A percentile compares a stretch with the other conserved stretches of the same genome.
These are phyloP conservation scores for Spatholobus suberectus DNA, from an alignment of 306 rosid genomes.

Conservation along the genomic window DNA sequence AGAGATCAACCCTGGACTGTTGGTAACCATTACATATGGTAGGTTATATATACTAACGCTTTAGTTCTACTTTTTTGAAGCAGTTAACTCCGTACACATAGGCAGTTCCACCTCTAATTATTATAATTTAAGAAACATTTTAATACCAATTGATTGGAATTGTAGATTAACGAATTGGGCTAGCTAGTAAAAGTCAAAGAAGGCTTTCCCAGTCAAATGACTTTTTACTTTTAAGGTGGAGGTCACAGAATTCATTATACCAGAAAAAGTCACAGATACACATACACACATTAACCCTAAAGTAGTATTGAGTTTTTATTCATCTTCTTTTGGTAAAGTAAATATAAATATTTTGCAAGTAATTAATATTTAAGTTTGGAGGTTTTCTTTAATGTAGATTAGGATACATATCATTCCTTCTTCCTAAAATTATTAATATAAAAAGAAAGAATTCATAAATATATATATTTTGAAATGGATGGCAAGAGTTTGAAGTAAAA, in stretches of 20 bases:
- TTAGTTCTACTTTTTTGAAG: background rate
- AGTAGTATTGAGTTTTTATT: background rate
- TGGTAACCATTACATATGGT: background rate
- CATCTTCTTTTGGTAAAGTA: background rate
- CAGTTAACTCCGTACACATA: background rate
- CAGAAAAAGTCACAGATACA: background rate
- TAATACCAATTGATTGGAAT: background rate
- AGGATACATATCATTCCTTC: background rate
- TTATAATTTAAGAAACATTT: background rate
- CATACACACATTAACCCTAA: background rate
- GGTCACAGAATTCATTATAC: background rate
- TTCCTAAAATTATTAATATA: background rate
- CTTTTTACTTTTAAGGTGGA: constrained; percentile 21
- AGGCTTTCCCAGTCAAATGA: background rate
- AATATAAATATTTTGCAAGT: background rate
- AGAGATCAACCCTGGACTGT: background rate
- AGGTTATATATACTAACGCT: background rate
- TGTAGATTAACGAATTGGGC: background rate
- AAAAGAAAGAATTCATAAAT: background rate
- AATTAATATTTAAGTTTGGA: background rate
- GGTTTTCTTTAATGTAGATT: background rate
- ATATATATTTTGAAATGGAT: background rate
- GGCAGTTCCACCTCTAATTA: background rate
- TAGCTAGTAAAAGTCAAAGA: constrained; percentile 5
- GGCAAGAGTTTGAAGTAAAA: too few relatives aligned